A percentile compares a stretch with the other conserved stretches of the same genome.
Conservation (phyloP, 2,329 filamentous ascomycete species). For the Diaporthe velutina region DNA sequence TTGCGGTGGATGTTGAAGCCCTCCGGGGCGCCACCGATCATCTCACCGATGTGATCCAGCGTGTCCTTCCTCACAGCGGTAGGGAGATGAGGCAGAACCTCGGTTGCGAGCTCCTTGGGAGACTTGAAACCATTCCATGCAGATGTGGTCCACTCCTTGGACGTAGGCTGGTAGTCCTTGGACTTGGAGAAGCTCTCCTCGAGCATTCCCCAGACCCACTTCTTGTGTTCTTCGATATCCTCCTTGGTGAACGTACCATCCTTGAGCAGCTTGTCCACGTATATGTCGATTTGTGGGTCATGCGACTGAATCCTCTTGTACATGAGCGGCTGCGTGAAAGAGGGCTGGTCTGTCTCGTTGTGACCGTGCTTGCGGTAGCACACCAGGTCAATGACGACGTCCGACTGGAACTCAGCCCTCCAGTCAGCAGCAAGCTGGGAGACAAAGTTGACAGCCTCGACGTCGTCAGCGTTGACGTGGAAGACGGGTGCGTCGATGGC, state of each 20-base stretch:
- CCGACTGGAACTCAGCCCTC: slow-evolving; percentile 98
- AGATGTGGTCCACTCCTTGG: slow-evolving; percentile 98
- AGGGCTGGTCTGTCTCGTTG: slow-evolving; percentile 99
- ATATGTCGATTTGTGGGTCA: slow-evolving; percentile 87
- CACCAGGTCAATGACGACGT: slow-evolving; percentile 97
- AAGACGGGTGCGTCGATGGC: slow-evolving; percentile 98
- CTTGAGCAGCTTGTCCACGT: slow-evolving; percentile 89
- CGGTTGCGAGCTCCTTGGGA: slow-evolving; percentile 94
- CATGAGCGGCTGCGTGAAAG: slow-evolving; percentile 99
- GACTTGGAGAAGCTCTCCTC: slow-evolving; percentile 97
- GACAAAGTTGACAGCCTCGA: slow-evolving; percentile 97
- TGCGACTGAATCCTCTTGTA: slow-evolving; percentile 97
- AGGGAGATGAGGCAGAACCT: slow-evolving; percentile 91
- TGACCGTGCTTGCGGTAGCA: slow-evolving; percentile 99
- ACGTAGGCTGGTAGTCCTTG: slow-evolving; percentile 96
- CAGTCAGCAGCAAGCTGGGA: slow-evolving; percentile 97
- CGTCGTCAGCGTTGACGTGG: slow-evolving; percentile 99
- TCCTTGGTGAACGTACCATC: slow-evolving; percentile 97
- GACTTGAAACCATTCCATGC: slow-evolving; percentile 99
- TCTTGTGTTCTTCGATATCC: slow-evolving; percentile 98
- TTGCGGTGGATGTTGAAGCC: slow-evolving; percentile 93
- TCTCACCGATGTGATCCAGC: slow-evolving; percentile 84
- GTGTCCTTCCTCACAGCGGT: slow-evolving; percentile 82
- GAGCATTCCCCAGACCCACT: slow-evolving; percentile 99
- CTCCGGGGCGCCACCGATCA: slow-evolving; percentile 83